Base-by-base conservation (phyloP, 495 filamentous ascomycete species). In the Trichoderma gamsii region DNA sequence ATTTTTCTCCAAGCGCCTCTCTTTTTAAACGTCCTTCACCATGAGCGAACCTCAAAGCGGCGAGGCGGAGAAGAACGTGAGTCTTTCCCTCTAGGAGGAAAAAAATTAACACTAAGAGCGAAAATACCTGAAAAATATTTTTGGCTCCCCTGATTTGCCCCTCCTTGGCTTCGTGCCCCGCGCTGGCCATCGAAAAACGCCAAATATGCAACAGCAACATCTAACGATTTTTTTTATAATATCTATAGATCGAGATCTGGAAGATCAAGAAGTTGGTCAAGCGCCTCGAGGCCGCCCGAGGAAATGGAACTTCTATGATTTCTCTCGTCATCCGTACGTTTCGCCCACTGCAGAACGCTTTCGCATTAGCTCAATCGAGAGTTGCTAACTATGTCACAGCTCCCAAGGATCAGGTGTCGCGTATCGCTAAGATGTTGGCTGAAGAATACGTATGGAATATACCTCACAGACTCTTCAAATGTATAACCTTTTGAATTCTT, bases 281-380 rank as follows among this genome's bases (percentile, higher is more conserved):
- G 82, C 89, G 93, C 67, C 89, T 97, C 72, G 94, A 97, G 78
- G 89, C 90, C 67, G 93, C 93, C 63, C 82, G 93, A 72, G 93
- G 93, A 77, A 97, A 97, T 84, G 93, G 93, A 81, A 97, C 93
- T 69, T 92, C 88, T 78, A 97, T 97, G 95, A 99, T 99, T 77
- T 97, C 94, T 43, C 86, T 99, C 72, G 98, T 99, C 72, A 99
- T 99, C 73, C 95, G 92, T 94, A 80, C 72, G 90, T 84, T 18
- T n/a, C 72, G 73, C 68, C 70, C 41, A 69, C 65, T 32, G 21
- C 35, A 66, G 41, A 21, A 9, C 32, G 64, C 23, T 23, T 51
- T 66, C 18, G 44, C 41, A 46, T 51, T 16, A 11, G 27, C 56
- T 25, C 56, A 25, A 61, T 63, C 56, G 61, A 66, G 51, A 29